Conservation (phyloP, 768 basidiomycete genomes). For the Coprinellus aureogranulatus region DNA sequence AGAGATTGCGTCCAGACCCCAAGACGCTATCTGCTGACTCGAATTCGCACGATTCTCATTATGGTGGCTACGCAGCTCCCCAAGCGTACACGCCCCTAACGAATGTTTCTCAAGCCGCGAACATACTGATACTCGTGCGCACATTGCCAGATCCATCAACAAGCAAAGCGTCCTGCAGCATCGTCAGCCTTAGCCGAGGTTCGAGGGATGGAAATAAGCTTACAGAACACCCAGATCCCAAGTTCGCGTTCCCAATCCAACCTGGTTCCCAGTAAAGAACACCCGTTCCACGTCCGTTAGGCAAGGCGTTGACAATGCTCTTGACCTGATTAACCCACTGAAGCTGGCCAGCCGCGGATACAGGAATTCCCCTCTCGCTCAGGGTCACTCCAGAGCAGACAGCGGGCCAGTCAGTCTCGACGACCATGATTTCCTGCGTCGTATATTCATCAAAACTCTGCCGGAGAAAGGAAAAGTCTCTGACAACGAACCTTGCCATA, state of each 20-base stretch:
- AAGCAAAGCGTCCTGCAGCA: conserved; percentile 48
- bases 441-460: neutral
- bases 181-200: neutral
- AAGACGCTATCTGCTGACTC: too few relatives aligned
- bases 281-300: conserved; percentile 48
- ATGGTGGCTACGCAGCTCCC: neutral
- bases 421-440: conserved; percentile 51
- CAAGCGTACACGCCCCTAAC: too few relatives aligned
- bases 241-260: conserved; percentile 56
- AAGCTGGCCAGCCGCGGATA: conserved; percentile 50
- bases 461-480: neutral
- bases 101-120: too few relatives aligned
- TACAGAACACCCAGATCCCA: conserved; percentile 44
- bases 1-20: too few relatives aligned
- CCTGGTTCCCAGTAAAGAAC: conserved; percentile 68
- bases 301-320: conserved; percentile 41
- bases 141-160: conserved; percentile 40
- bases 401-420: conserved; percentile 65
- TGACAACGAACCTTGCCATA: conserved; percentile 43
- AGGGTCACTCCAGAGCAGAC: conserved; percentile 43
- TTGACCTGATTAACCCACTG: conserved; percentile 53
- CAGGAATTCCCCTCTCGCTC: conserved; percentile 46
- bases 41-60: neutral
- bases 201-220: conserved; percentile 10
- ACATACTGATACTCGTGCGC: neutral